phyloP scores from a whole-genome alignment of 441 rosid genomes.

The Euphorbia schlechtendalii region DNA sequence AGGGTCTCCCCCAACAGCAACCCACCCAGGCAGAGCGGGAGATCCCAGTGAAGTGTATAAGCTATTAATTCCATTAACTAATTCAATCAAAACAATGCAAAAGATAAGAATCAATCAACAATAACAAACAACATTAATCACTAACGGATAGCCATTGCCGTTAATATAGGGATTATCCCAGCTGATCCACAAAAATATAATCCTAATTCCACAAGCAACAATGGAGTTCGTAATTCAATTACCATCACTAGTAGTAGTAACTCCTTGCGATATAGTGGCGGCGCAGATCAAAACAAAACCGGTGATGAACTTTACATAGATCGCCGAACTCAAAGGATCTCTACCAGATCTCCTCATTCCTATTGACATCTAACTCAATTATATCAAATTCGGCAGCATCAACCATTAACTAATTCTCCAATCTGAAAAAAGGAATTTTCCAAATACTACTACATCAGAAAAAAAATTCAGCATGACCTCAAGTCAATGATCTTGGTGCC shows the following conservation, averaged over 20 bases:
- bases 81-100: constrained; percentile 43
- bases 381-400: constrained; percentile 23
- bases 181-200: neutral
- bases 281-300: constrained; percentile 51
- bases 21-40: constrained; percentile 90
- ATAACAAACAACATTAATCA: constrained; percentile 1
- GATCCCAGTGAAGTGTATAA: constrained; percentile 59
- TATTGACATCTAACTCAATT: constrained; percentile 34
- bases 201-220: neutral
- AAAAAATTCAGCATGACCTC: constrained; percentile 5
- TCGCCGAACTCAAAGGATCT: constrained; percentile 33
- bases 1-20: constrained; percentile 89
- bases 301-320: constrained; percentile 36
- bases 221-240: constrained; percentile 17
- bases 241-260: constrained; percentile 80
- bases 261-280: constrained; percentile 47
- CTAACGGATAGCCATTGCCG: neutral
- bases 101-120: constrained; percentile 26
- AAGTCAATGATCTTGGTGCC: constrained; percentile 18
- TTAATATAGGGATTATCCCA: neutral
- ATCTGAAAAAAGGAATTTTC: constrained; percentile 35
- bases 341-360: constrained; percentile 48
- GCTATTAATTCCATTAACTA: constrained; percentile 84
- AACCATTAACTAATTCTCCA: constrained; percentile 30
- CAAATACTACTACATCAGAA: neutral